phyloP scores from a whole-genome alignment of 805 yeast genomes.

The Yarrowia divulgata region DNA sequence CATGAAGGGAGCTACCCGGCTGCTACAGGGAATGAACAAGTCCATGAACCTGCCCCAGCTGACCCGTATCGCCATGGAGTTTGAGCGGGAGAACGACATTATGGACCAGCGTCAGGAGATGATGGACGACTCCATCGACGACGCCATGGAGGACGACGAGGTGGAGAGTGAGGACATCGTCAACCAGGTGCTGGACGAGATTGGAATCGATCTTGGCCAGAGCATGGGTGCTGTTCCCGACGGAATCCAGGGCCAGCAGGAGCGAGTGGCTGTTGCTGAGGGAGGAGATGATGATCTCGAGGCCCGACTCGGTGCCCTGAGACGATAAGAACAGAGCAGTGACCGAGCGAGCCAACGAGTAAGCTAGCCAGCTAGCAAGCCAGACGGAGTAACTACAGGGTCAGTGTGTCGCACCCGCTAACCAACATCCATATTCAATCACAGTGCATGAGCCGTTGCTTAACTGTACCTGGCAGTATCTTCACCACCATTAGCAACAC shows the following conservation, averaged over 20 bases:
- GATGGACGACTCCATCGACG: conserved; percentile 98
- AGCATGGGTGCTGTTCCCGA: conserved; percentile 58
- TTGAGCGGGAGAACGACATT: conserved; percentile 89
- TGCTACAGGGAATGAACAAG: conserved; percentile 85
- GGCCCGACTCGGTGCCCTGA: conserved; percentile 83
- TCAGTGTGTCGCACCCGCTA: neutral
- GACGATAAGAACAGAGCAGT: conserved; percentile 53
- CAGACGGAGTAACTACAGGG: neutral
- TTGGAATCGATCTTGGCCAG: conserved; percentile 81
- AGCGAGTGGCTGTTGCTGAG: conserved; percentile 62
- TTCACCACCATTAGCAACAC: neutral
- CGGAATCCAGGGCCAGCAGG: conserved; percentile 49
- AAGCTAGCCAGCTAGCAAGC: no score
- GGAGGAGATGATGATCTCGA: conserved; percentile 84
- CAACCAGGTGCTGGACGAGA: conserved; percentile 90
- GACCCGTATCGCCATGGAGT: conserved; percentile 90
- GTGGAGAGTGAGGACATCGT: conserved; percentile 85
- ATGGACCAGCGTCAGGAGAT: conserved; percentile 99
- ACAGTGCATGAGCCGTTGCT: neutral
- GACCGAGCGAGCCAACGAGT: neutral
- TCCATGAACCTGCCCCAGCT: conserved; percentile 90
- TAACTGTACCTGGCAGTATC: no score
- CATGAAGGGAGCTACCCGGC: conserved; percentile 83
- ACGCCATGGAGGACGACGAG: conserved; percentile 90
- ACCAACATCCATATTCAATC: conserved; percentile 16